These are phyloP conservation scores for Dactylonectria macrodidyma DNA, from an alignment of 2,329 filamentous ascomycete species.

Conservation along the genomic window DNA sequence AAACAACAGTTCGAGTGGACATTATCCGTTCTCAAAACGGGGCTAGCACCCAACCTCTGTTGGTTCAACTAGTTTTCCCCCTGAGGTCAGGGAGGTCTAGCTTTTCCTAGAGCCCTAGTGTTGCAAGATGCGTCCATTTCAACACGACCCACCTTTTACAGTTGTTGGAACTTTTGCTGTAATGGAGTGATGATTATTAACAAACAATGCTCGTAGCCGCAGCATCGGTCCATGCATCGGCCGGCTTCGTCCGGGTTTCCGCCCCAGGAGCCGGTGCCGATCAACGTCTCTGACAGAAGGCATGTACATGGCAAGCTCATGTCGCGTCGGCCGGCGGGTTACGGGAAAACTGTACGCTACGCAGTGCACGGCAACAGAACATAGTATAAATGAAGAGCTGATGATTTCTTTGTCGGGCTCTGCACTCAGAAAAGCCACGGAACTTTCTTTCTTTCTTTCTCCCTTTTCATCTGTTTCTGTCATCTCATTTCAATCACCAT, in stretches of 20 bases:
- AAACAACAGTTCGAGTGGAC: not conserved
- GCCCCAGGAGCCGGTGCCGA: not conserved
- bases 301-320: slow-evolving; percentile 2
- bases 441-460: no score
- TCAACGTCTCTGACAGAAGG: not conserved
- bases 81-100: no score
- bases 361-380: not conserved
- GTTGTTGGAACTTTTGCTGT: not conserved
- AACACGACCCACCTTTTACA: not conserved
- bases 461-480: no score
- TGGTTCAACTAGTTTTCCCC: not conserved
- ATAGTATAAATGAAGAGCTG: no score
- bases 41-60: not conserved
- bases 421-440: no score
- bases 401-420: no score
- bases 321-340: not conserved
- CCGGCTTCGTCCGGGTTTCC: not conserved
- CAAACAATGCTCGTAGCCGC: no score
- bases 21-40: not conserved
- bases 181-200: no score
- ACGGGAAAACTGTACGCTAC: not conserved
- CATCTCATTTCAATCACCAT: no score
- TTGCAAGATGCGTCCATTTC: no score
- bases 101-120: no score
- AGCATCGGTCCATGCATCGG: no score